Base-by-base conservation (phyloP, 2,329 filamentous ascomycete genomes). In the Hansfordia pulvinata region DNA sequence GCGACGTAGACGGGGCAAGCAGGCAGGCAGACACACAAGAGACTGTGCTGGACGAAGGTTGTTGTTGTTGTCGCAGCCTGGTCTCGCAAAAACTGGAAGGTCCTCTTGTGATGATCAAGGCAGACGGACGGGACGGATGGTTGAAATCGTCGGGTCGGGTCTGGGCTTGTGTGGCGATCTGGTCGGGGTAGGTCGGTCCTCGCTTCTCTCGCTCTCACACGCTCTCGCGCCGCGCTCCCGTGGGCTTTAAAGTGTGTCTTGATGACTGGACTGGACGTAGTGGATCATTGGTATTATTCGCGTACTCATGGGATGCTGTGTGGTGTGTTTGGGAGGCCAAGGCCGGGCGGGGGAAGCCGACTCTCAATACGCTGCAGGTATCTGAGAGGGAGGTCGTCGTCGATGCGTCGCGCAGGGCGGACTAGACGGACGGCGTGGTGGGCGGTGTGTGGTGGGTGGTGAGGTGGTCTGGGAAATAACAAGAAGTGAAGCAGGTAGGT, bases 221-320 rank as follows among this genome's bases (percentile, higher is more conserved):
- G 70, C 64, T 55, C 65, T 69, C 64, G 62, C 64, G 58, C 64
- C 62, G 42, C 64, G 59, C 62, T 71, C 67, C 67, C 71, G 70
- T 74, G 61, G 62, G 64, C 56, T 70, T 76, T 70, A 77, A 76
- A 76, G 72, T 64, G 70, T 75, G 69, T 64, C 66, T 61, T 57
- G 57, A 55, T 60, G 61, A 62, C 60, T 61, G 37, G 56, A 49
- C 36, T 50, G 46, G 39, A 48, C 52, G 55, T 49, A 55, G 50
- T 47, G 58, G 59, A 53, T 62, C 62, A 65, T 66, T 65, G 55
- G 60, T 58, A 56, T 51, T 47, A 51, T 38, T 58, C 50, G 52
- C 47, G 44, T 64, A 54, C 56, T 72, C 70, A 75, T 75, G 53
- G 58, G 56, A 58, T 40, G 16, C 46, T 51, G 46, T 50, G 46